phyloP scores from a whole-genome alignment of 2,329 filamentous ascomycete species.

The Microdochium bolleyi region DNA sequence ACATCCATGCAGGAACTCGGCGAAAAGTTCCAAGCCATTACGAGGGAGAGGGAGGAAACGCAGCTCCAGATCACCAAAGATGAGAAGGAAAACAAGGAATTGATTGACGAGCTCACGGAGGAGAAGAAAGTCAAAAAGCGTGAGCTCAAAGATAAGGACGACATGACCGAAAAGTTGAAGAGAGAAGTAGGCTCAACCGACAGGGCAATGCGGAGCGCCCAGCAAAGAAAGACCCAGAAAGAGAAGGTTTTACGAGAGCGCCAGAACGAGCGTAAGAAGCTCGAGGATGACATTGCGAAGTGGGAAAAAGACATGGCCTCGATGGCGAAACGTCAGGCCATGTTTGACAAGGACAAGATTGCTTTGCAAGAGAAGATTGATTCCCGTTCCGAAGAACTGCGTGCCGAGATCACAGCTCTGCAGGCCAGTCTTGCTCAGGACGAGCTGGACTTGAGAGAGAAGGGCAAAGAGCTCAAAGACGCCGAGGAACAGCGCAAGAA shows the following conservation, averaged over 20 bases:
- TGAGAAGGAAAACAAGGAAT: conserved; percentile 60
- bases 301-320: conserved; percentile 57
- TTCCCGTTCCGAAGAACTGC: conserved; percentile 40
- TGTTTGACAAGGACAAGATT: conserved; percentile 45
- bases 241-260: conserved; percentile 66
- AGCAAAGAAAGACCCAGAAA: conserved; percentile 71
- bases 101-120: conserved; percentile 60
- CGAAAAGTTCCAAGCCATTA: conserved; percentile 68
- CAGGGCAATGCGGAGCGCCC: conserved; percentile 70
- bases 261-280: conserved; percentile 58
- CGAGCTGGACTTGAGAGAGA: conserved; percentile 67
- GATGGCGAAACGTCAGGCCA: conserved; percentile 47
- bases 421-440: conserved; percentile 58
- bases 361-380: conserved; percentile 43
- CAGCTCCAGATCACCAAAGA: conserved; percentile 63
- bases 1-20: conserved; percentile 72
- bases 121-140: conserved; percentile 75
- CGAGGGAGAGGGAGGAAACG: conserved; percentile 76
- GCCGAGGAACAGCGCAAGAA: conserved; percentile 64
- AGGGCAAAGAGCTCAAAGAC: conserved; percentile 62
- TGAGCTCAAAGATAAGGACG: conserved; percentile 80
- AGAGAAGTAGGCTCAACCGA: conserved; percentile 74
- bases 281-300: conserved; percentile 61
- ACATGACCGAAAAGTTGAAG: conserved; percentile 76
- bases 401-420: conserved; percentile 47